These are phyloP conservation scores for Backusella australiensis DNA, from an alignment of 192 early-diverging fungal species.

Conservation along the genomic window DNA sequence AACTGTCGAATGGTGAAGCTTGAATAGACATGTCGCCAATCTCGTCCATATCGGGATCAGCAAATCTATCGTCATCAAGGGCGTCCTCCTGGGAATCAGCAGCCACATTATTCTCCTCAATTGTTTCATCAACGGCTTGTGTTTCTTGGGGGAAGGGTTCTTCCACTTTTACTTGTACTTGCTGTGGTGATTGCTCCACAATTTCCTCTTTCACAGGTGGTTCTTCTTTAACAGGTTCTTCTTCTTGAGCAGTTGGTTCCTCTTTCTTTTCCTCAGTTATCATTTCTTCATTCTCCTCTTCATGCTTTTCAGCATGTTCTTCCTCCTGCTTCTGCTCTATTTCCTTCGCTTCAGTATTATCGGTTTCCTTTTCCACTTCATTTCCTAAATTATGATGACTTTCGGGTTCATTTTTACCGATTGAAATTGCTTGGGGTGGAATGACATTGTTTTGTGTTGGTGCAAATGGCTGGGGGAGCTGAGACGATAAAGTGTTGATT, in stretches of 20 bases:
- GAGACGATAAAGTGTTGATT: neutral
- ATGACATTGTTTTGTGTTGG: neutral
- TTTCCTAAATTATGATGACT: neutral
- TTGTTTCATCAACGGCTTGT: too few species aligned
- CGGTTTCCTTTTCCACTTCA: too few species aligned
- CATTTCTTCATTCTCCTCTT: neutral
- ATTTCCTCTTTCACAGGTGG: neutral
- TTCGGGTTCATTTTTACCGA: neutral
- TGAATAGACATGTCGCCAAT: neutral
- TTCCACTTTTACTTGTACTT: too few species aligned
- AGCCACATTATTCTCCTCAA: neutral
- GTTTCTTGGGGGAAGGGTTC: neutral
- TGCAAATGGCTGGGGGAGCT: neutral
- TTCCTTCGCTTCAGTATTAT: too few species aligned
- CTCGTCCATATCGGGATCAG: conserved; percentile 2
- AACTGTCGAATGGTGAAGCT: neutral
- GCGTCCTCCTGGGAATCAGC: neutral
- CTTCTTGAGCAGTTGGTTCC: too few species aligned
- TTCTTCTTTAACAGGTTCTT: neutral
- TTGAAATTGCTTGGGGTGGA: too few species aligned
- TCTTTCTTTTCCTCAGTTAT: neutral
- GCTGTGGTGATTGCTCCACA: neutral
- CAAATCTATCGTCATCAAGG: neutral
- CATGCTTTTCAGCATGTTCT: too few species aligned
- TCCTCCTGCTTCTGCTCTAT: too few species aligned